Base-by-base conservation (phyloP, 2,329 filamentous ascomycete genomes). In the Madurella fahalii region DNA sequence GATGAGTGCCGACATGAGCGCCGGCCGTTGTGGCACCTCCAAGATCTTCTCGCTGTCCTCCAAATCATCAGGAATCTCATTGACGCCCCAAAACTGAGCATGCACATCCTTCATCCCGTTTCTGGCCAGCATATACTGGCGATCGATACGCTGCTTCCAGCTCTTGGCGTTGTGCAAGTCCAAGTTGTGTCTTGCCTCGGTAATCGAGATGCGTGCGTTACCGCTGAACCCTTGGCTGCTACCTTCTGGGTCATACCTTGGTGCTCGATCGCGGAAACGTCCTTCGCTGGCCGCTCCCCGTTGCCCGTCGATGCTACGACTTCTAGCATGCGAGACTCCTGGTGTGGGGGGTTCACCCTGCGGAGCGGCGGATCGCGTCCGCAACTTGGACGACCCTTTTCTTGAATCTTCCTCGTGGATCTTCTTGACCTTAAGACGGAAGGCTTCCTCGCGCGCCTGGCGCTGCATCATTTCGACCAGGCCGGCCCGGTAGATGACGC, bases 91-190 rank as follows among this genome's bases (percentile, higher is more conserved):
- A 65, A 96, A 94, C 7, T 88, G 77, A 31, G 82, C 81, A 16
- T 92, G 84, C 47, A 94, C 80, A 56, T 95, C 90, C 59, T 84
- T 86, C 69, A 93, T 89, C n/a, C 84, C 83, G 32, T 82, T 80
- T 56, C 82, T 86, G 48, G 92, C 86, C 59, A 84, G 82, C 17
- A 77, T 73, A 65, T 89, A 84, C 25, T 86, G 84, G 49, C 83
- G 80, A 65, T 96, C 90, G 58, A 99, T 96, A 15, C 93, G 86
- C 65, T 83, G 85, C 70, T 90, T 96, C 94, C 94, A 99, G 53
- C 89, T 92, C 64, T 90, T 85, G 2, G 93, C 83, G 69, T 97
- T 95, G 65, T 95, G 84, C 52, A 83, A 76, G 64, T 94, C 80
- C 12, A 99, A 77, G 63, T 82, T 87, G 49, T 85, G 78, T 65